Conservation (phyloP, 2,329 filamentous ascomycete genomes). For the Penicillium brasilianum region DNA sequence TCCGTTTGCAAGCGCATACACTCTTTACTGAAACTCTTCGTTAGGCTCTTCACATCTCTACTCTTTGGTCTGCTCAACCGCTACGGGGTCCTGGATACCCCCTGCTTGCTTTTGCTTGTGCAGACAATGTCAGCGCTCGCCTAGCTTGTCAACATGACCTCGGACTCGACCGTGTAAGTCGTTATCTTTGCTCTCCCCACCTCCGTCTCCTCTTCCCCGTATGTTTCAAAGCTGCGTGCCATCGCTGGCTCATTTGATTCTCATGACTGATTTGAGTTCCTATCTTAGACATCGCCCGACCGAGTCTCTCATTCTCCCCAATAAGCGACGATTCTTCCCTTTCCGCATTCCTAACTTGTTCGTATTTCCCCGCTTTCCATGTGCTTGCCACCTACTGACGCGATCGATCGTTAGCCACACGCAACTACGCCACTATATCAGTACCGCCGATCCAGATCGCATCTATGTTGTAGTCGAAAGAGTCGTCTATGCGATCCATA, state of each 20-base stretch:
- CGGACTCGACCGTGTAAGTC: slow-evolving; percentile 44
- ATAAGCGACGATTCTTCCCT: slow-evolving; percentile 69
- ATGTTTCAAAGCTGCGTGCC: slow-evolving; percentile 1
- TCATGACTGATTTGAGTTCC: slow-evolving; percentile 1
- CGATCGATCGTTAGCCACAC: slow-evolving; percentile 42
- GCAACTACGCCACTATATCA: slow-evolving; percentile 82
- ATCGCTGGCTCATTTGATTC: not conserved
- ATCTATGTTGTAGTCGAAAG: slow-evolving; percentile 83
- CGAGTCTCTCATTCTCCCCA: slow-evolving; percentile 65
- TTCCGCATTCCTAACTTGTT: slow-evolving; percentile 70
- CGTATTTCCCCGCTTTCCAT: slow-evolving; percentile 38
- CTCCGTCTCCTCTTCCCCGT: not conserved
- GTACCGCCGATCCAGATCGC: slow-evolving; percentile 73
- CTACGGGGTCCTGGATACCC: slow-evolving; percentile 17
- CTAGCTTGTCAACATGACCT: slow-evolving; percentile 47
- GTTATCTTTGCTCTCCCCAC: slow-evolving; percentile 35
- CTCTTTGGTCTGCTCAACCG: slow-evolving; percentile 6
- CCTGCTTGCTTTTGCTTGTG: slow-evolving; percentile 12
- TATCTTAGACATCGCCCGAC: slow-evolving; percentile 66
- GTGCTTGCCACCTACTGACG: slow-evolving; percentile 16
- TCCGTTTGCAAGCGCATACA: slow-evolving; percentile 34
- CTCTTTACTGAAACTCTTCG: not conserved
- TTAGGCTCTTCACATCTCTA: slow-evolving; percentile 8
- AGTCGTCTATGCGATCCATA: slow-evolving; percentile 75
- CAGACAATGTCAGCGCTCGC: slow-evolving; percentile 42